Evolutionary conservation across 345 rosid species (phyloP).

Genomic region (Eucalyptus regnans): DNA sequence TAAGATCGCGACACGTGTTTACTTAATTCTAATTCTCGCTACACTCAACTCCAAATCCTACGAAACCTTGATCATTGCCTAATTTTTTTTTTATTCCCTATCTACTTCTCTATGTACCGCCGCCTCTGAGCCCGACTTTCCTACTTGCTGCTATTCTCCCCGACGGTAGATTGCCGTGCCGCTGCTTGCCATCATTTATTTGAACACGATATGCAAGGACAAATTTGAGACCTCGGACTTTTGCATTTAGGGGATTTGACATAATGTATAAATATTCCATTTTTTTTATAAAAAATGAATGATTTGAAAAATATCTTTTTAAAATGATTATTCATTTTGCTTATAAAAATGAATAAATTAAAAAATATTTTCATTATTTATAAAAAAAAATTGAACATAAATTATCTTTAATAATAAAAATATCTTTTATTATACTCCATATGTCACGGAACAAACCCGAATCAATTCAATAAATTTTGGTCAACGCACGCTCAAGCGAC

Average conservation of each 20-base stretch:
- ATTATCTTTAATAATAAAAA: not conserved
- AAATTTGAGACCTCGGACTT: not conserved
- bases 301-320: fast-evolving
- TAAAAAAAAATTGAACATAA: not conserved
- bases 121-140: not conserved
- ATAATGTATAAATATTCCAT: fast-evolving
- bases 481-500: not conserved
- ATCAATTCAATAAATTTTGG: not conserved
- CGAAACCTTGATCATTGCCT: not conserved
- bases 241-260: not conserved
- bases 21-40: not conserved
- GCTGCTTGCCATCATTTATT: not conserved
- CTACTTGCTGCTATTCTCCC: not conserved
- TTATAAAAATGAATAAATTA: not conserved
- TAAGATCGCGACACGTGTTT: fast-evolving
- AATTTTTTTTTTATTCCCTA: not conserved
- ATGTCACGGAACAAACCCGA: fast-evolving
- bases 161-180: fast-evolving
- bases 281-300: fast-evolving
- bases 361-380: not conserved
- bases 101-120: not conserved
- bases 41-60: not conserved
- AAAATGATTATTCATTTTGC: fast-evolving
- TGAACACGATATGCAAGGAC: not conserved
- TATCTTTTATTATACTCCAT: not conserved